A percentile compares a stretch with the other conserved stretches of the same genome.
Evolutionary conservation across 768 basidiomycete species (phyloP).

Genomic region (Russula compacta): DNA sequence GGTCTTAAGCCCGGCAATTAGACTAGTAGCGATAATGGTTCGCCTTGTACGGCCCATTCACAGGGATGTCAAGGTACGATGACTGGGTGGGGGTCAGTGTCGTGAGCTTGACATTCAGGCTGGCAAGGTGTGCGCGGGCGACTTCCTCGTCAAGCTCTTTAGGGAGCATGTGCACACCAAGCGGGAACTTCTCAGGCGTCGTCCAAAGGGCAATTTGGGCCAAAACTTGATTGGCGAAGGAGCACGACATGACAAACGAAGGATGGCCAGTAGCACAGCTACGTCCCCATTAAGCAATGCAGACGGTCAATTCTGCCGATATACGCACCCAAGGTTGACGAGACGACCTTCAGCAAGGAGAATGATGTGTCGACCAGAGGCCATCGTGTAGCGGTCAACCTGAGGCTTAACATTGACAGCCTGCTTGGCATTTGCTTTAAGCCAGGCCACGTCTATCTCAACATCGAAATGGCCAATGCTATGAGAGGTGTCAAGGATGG

Average conservation of each 20-base stretch:
- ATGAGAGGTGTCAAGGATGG: constrained; percentile 1
- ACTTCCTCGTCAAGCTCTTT: constrained; percentile 99
- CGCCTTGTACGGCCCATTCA: constrained; percentile 72
- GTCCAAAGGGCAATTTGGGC: constrained; percentile 99
- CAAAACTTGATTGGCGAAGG: constrained; percentile 96
- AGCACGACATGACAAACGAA: constrained; percentile 99
- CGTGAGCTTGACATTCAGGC: constrained; percentile 93
- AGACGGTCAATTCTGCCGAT: background rate
- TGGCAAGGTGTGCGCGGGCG: constrained; percentile 87
- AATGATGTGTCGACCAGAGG: constrained; percentile 87
- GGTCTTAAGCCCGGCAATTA: constrained; percentile 9
- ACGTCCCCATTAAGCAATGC: background rate
- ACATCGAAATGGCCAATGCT: constrained; percentile 84
- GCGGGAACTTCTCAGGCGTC: constrained; percentile 80
- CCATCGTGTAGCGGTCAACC: constrained; percentile 95
- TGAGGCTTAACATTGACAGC: constrained; percentile 94
- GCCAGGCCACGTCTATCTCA: constrained; percentile 96
- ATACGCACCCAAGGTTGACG: constrained; percentile 85
- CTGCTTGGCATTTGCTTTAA: constrained; percentile 84
- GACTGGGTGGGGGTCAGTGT: constrained; percentile 64
- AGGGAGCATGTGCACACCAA: constrained; percentile 97
- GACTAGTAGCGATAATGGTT: constrained; percentile 57
- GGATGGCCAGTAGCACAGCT: constrained; percentile 98
- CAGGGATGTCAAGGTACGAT: constrained; percentile 84
- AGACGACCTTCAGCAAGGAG: constrained; percentile 98